A percentile compares a stretch with the other conserved stretches of the same genome.
phyloP scores from a whole-genome alignment of 352 stramenopile genomes.

The Globisporangium uncinulatum region DNA sequence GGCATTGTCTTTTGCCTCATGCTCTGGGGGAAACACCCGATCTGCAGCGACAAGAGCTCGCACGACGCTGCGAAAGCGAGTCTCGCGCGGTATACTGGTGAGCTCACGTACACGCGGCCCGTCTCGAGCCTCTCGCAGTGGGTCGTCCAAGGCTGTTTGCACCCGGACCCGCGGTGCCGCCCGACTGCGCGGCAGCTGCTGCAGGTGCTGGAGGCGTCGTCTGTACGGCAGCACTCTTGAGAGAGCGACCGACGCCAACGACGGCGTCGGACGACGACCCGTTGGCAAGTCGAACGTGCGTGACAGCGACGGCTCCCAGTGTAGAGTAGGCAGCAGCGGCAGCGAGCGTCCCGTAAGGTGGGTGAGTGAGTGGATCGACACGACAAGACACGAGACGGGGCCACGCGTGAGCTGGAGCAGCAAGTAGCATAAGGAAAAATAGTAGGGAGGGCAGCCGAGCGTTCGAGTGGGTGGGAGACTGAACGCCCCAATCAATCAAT shows the following conservation, averaged over 20 bases:
- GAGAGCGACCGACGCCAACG: background rate
- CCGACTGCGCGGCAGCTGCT: constrained; percentile 57
- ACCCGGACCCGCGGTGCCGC: constrained; percentile 56
- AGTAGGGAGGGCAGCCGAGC: too few species aligned
- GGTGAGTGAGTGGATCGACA: too few species aligned
- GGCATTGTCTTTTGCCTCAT: constrained; percentile 74
- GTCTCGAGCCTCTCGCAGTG: constrained; percentile 55
- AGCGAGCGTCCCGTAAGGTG: too few species aligned
- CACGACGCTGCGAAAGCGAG: constrained; percentile 34
- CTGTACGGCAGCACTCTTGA: constrained; percentile 11
- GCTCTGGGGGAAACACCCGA: constrained; percentile 71
- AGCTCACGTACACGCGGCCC: constrained; percentile 25
- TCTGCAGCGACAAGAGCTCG: constrained; percentile 53
- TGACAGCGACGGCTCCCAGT: background rate
- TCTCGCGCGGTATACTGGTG: constrained; percentile 24
- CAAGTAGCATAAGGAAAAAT: background rate
- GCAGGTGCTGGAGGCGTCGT: constrained; percentile 39
- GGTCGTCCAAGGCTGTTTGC: constrained; percentile 66
- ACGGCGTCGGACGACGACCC: background rate
- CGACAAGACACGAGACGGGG: too few species aligned
- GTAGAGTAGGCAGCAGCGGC: constrained; percentile 5
- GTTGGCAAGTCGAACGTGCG: background rate
- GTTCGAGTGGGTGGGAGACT: constrained; percentile 1
- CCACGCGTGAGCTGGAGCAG: too few species aligned
- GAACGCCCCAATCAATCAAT: too few species aligned